Evolutionary conservation across 2,329 filamentous ascomycete species (phyloP).

Genomic region (Colletotrichum sp.): DNA sequence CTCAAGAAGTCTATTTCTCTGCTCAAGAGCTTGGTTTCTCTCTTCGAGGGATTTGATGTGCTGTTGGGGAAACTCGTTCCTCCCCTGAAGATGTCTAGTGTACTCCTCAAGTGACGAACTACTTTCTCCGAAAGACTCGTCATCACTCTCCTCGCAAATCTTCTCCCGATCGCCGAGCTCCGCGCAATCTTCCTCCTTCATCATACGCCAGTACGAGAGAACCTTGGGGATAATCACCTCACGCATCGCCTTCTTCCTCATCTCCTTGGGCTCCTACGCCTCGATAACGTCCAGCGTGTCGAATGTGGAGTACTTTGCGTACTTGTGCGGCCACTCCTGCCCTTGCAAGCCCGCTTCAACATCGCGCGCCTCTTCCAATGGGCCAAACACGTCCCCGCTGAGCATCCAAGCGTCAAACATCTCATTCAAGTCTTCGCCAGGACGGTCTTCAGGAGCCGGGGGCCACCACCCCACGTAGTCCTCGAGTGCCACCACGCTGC

Average conservation of each 20-base stretch:
- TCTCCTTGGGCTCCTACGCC: background rate
- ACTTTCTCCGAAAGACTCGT: background rate
- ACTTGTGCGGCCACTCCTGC: background rate
- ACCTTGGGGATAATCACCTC: background rate
- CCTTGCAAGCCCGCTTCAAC: background rate
- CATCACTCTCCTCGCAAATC: background rate
- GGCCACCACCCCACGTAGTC: background rate
- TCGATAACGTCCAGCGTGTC: accelerated
- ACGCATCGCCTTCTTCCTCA: background rate
- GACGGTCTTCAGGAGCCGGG: background rate
- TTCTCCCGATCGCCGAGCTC: background rate
- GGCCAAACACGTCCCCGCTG: background rate
- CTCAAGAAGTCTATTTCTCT: background rate
- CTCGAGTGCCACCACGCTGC: background rate
- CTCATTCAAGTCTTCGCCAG: background rate
- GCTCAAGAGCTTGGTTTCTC: background rate
- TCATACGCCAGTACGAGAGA: background rate
- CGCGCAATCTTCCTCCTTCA: accelerated
- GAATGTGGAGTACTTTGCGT: background rate
- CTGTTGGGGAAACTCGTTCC: background rate
- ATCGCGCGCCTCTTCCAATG: background rate
- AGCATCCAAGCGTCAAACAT: background rate
- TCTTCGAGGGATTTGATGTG: background rate
- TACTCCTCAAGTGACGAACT: background rate
- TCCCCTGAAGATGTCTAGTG: background rate